Conservation (phyloP, 805 yeast genomes). For the Ogataea dorogensis region DNA sequence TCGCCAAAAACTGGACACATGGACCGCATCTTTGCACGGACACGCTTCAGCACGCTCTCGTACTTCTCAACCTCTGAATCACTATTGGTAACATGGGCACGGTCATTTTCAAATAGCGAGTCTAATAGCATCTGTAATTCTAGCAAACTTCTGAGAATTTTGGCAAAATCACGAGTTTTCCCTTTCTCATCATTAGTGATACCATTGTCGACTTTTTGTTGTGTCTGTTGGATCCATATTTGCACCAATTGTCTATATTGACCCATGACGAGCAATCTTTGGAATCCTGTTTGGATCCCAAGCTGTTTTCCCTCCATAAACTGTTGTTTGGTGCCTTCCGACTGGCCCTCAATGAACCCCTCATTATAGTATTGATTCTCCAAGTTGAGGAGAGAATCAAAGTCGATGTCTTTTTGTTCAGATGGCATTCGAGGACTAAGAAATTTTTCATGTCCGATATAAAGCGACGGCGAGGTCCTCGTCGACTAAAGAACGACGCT, state of each 20-base stretch:
- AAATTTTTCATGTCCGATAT: constrained; percentile 17
- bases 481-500: constrained; percentile 16
- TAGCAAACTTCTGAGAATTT: constrained; percentile 16
- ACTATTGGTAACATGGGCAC: constrained; percentile 24
- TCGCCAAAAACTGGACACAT: constrained; percentile 26
- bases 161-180: constrained; percentile 19
- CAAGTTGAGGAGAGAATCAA: constrained; percentile 56
- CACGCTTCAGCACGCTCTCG: constrained; percentile 28
- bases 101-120: constrained; percentile 22
- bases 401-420: constrained; percentile 40
- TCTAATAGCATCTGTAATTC: constrained; percentile 23
- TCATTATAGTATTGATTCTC: constrained; percentile 63
- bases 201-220: constrained; percentile 1
- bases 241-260: constrained; percentile 52
- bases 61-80: constrained; percentile 29
- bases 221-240: constrained; percentile 35
- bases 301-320: constrained; percentile 76
- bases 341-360: constrained; percentile 72
- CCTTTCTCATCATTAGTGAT: constrained; percentile 12
- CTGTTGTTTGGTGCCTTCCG: constrained; percentile 58
- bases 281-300: constrained; percentile 79
- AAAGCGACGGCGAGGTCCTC: constrained; percentile 13
- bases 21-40: constrained; percentile 30
- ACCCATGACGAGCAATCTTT: constrained; percentile 67
- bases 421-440: constrained; percentile 19